A percentile compares a stretch with the other conserved stretches of the same genome.
These are phyloP conservation scores for Jatropha curcas DNA, from an alignment of 345 rosid genomes.

Conservation along the genomic window DNA sequence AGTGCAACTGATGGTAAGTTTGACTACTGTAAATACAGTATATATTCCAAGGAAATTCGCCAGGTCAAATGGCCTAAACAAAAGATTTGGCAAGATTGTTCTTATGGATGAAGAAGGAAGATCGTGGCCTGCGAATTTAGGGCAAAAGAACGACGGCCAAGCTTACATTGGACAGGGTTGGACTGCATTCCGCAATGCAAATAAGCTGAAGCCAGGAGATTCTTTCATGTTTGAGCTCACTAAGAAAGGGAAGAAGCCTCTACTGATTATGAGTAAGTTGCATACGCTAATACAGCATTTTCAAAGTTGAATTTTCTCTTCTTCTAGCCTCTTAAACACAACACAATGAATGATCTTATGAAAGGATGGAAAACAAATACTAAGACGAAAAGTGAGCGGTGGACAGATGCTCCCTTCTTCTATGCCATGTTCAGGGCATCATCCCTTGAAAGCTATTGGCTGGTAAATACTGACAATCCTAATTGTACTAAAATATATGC, in stretches of 20 bases:
- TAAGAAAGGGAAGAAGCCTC: background rate
- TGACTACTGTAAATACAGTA: too few relatives aligned
- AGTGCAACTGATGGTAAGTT: too few relatives aligned
- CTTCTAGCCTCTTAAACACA: background rate
- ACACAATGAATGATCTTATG: too few relatives aligned
- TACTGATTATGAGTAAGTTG: background rate
- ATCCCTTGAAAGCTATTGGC: background rate
- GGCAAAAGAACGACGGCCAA: background rate
- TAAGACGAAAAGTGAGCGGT: background rate
- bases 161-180: conserved; percentile 1
- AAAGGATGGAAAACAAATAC: background rate
- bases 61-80: background rate
- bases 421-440: too few relatives aligned
- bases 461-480: background rate
- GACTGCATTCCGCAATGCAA: conserved; percentile 8
- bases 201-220: conserved; percentile 14
- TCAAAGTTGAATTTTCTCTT: background rate
- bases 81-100: background rate
- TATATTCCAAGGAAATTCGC: conserved; percentile 13
- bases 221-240: conserved; percentile 1
- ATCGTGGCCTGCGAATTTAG: conserved; percentile 9
- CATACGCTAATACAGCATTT: too few relatives aligned
- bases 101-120: conserved; percentile 13
- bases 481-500: too few relatives aligned
- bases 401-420: too few relatives aligned